Conservation (phyloP, 2,329 filamentous ascomycete genomes). For the Zalaria obscura region DNA sequence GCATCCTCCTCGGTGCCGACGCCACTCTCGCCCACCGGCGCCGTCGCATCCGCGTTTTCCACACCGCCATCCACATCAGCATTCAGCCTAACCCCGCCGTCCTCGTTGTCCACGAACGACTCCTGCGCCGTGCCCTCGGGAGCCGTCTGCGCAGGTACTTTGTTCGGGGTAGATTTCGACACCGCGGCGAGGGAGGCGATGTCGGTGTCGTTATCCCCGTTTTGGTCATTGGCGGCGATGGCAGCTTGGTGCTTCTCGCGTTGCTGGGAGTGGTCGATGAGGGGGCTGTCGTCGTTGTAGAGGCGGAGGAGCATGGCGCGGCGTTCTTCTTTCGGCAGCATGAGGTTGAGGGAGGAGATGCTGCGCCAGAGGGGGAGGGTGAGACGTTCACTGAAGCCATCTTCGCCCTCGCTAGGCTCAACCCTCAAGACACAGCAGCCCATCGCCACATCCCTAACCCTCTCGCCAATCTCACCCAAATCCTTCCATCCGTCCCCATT, state of each 20-base stretch:
- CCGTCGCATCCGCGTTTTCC: conserved; percentile 9
- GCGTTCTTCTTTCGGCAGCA: conserved; percentile 95
- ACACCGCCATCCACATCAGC: conserved; percentile 17
- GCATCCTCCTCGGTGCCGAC: conserved; percentile 19
- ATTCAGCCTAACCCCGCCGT: conserved; percentile 7
- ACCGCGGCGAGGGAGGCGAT: neutral
- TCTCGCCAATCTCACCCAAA: conserved; percentile 77
- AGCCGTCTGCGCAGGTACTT: conserved; percentile 14
- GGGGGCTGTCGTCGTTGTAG: conserved; percentile 76
- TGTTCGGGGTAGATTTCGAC: neutral
- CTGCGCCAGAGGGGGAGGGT: conserved; percentile 91
- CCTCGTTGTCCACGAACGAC: conserved; percentile 8
- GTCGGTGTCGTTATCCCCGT: neutral
- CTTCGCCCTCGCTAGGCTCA: conserved; percentile 39
- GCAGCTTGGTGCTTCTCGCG: neutral
- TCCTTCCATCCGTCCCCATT: conserved; percentile 57
- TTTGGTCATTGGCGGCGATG: neutral
- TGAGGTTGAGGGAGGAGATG: conserved; percentile 81
- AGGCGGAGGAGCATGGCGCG: conserved; percentile 79
- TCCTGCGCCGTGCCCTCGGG: conserved; percentile 15
- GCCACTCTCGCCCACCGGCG: conserved; percentile 9
- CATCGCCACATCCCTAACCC: conserved; percentile 65
- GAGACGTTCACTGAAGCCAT: conserved; percentile 60
- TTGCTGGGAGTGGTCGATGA: conserved; percentile 49
- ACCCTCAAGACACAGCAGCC: conserved; percentile 85